Conservation (phyloP, 805 yeast species). For the Pichia heedii region DNA sequence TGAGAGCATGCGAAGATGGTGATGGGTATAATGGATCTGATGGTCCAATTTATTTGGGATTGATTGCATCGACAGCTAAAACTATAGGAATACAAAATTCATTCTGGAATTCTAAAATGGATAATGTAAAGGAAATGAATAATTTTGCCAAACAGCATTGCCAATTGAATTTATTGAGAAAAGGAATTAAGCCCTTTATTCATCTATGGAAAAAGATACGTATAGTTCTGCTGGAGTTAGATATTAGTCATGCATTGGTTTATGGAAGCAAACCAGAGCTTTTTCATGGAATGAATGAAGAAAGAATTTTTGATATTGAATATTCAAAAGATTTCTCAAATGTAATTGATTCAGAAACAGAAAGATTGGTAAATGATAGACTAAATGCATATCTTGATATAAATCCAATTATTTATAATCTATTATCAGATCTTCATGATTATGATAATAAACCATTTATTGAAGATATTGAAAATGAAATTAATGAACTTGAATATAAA, state of each 20-base stretch:
- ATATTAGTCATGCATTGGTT: conserved; percentile 16
- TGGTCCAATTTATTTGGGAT: conserved; percentile 29
- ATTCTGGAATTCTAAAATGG: neutral
- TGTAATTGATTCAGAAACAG: conserved; percentile 12
- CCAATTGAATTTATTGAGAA: conserved; percentile 3
- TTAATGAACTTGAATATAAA: conserved; percentile 9
- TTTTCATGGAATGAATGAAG: conserved; percentile 12
- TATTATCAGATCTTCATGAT: conserved; percentile 18
- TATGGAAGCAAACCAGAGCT: conserved; percentile 18
- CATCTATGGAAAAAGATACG: conserved; percentile 26
- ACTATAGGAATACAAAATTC: conserved; percentile 33
- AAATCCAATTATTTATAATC: conserved; percentile 11
- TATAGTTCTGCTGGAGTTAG: conserved; percentile 18
- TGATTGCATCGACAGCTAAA: conserved; percentile 32
- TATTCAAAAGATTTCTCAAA: conserved; percentile 13
- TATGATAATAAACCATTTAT: conserved; percentile 16
- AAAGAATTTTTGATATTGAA: conserved; percentile 11
- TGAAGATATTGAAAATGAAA: conserved; percentile 15
- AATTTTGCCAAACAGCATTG: neutral
- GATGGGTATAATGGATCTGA: conserved; percentile 38
- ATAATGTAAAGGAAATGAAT: neutral
- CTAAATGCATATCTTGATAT: conserved; percentile 14
- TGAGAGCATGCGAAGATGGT: conserved; percentile 40
- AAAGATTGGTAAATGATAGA: conserved; percentile 14
- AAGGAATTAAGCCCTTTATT: conserved; percentile 10